Evolutionary conservation across 192 early-diverging fungal genomes (phyloP).

Genomic region (Mortierella hygrophila): DNA sequence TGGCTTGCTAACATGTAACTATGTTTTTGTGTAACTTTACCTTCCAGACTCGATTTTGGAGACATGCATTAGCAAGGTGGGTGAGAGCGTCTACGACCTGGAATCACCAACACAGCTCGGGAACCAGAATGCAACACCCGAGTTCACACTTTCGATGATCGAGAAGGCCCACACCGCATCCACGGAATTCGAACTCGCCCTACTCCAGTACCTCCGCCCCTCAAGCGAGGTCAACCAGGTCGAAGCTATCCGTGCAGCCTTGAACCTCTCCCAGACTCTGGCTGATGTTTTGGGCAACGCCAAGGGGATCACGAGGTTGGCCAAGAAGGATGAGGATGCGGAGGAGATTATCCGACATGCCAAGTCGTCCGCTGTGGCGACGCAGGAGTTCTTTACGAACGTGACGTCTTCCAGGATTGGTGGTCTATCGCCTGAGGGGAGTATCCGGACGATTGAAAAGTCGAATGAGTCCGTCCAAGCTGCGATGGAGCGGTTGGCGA

Average conservation of each 20-base stretch:
- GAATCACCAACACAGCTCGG: constrained; percentile 83
- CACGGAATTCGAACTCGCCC: constrained; percentile 53
- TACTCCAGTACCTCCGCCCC: constrained; percentile 24
- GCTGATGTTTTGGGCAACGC: constrained; percentile 87
- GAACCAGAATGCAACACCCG: constrained; percentile 88
- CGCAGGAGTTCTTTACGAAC: constrained; percentile 84
- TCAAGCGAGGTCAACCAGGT: constrained; percentile 69
- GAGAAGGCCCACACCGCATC: constrained; percentile 81
- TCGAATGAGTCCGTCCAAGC: constrained; percentile 83
- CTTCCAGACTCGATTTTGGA: constrained; percentile 84
- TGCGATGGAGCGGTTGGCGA: constrained; percentile 76
- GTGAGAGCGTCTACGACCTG: constrained; percentile 90
- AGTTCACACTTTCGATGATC: constrained; percentile 91
- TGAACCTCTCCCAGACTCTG: constrained; percentile 84
- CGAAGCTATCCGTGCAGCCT: constrained; percentile 82
- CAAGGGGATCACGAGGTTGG: constrained; percentile 91
- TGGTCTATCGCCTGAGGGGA: constrained; percentile 66
- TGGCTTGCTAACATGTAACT: too few relatives aligned
- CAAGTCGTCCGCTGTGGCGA: constrained; percentile 73
- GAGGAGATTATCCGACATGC: constrained; percentile 82
- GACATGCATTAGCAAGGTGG: constrained; percentile 86
- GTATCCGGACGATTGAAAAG: constrained; percentile 80
- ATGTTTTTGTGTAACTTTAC: background rate
- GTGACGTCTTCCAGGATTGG: constrained; percentile 82
- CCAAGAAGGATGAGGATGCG: constrained; percentile 77